Evolutionary conservation across 2,329 filamentous ascomycete genomes (phyloP).

Genomic region (Alternaria burnsii): DNA sequence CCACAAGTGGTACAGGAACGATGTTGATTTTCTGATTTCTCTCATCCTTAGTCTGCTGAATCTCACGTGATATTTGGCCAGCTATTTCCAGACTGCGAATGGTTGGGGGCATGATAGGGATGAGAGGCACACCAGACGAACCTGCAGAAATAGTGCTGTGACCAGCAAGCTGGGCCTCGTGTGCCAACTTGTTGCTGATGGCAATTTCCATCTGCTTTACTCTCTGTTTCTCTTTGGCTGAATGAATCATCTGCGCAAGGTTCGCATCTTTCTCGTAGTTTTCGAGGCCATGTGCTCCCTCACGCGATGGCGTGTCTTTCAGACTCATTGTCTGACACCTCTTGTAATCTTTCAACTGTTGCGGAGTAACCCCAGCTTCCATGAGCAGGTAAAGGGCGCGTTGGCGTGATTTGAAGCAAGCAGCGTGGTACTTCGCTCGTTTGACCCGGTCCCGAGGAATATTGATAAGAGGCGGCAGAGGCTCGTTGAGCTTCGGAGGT

Average conservation of each 20-base stretch:
- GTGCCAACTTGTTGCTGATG: constrained; percentile 36
- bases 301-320: constrained; percentile 31
- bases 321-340: constrained; percentile 31
- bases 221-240: constrained; percentile 24
- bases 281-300: constrained; percentile 28
- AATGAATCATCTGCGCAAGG: constrained; percentile 26
- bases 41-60: constrained; percentile 8
- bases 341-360: constrained; percentile 42
- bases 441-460: constrained; percentile 34
- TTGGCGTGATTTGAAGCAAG: constrained; percentile 45
- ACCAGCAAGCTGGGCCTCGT: constrained; percentile 35
- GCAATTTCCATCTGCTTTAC: constrained; percentile 38
- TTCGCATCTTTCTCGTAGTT: constrained; percentile 39
- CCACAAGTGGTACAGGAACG: constrained; percentile 29
- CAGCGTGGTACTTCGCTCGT: constrained; percentile 38
- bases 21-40: constrained; percentile 21
- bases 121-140: constrained; percentile 32
- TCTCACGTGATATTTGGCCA: constrained; percentile 16
- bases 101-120: constrained; percentile 32
- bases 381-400: constrained; percentile 40
- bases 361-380: constrained; percentile 40
- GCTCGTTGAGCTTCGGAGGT: constrained; percentile 33
- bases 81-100: constrained; percentile 12
- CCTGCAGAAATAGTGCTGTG: constrained; percentile 13
- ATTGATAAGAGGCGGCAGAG: constrained; percentile 43